Base-by-base conservation (phyloP, 2,329 filamentous ascomycete genomes). In the Epichloe amarillans region DNA sequence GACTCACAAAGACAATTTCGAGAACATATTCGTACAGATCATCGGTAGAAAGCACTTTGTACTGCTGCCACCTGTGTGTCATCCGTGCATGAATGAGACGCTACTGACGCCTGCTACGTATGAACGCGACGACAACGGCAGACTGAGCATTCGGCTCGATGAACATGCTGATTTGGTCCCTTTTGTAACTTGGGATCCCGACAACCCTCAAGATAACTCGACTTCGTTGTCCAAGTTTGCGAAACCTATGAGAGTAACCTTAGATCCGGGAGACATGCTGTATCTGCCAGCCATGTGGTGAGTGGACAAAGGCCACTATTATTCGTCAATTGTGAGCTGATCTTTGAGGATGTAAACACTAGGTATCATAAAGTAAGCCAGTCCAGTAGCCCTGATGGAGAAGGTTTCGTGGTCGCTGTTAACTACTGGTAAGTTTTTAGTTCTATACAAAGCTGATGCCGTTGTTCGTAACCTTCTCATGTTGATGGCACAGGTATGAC, bases 321-420 rank as follows among this genome's bases (percentile, higher is more conserved):
- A 11, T 36, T 23, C 37, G 11, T 40, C 47, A 42, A 19, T 37
- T 11, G 14, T 12, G 12, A 21, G 26, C 48, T 26, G 39, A 41
- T 38, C 10, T 39, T 23, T 17, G 30, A 6, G 5, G 12, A 23
- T 40, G 17, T 17, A 1, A 33, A 8, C 5, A 30, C 39, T 12
- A 79, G 79, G 79, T 88, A 86, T 62, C 87, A 93, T 62, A 89
- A 91, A 62, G 87, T 93, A 4, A 80, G 77, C 6, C 87, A 93
- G 62, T 81, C 76, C 2, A 82, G 79, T 56, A 74, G 73, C 0
- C 69, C 77, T 1, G 83, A 86, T 50, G 83, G 78, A 0, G 84
- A 89, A 55, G 83, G 82, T 0, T 79, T 90, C 35, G 88, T 86
- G 41, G 80, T 85, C 50, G 85, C 87, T 1, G 81, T 89, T 38